phyloP scores from a whole-genome alignment of 1,139 yeast species.

The Candida anutae region DNA sequence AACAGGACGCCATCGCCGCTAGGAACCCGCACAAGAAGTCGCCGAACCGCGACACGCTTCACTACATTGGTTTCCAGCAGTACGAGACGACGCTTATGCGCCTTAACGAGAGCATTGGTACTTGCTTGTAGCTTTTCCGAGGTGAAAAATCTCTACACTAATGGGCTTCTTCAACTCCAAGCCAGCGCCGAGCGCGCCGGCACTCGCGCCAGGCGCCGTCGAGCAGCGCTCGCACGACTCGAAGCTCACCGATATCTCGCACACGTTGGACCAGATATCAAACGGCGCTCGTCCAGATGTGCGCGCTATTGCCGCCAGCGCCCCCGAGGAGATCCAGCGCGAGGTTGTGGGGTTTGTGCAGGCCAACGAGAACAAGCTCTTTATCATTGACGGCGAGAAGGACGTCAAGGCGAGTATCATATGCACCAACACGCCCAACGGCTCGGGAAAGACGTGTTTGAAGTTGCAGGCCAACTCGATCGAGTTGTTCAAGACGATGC shows the following conservation, averaged over 20 bases:
- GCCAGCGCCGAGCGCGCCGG: no score
- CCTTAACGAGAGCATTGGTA: slow-evolving; percentile 22
- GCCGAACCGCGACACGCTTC: slow-evolving; percentile 8
- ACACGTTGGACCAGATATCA: slow-evolving; percentile 29
- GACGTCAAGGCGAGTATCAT: slow-evolving; percentile 32
- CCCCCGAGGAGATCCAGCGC: slow-evolving; percentile 3
- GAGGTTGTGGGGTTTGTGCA: slow-evolving; percentile 15
- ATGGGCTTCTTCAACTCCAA: slow-evolving; percentile 26
- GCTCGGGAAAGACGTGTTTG: slow-evolving; percentile 41
- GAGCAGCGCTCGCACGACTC: slow-evolving; percentile 29
- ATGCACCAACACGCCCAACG: slow-evolving; percentile 28
- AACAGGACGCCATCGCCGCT: slow-evolving; percentile 3
- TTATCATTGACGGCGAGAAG: slow-evolving; percentile 39
- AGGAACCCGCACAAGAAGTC: slow-evolving; percentile 1
- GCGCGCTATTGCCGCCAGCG: slow-evolving; percentile 7
- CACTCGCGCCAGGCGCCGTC: slow-evolving; percentile 7
- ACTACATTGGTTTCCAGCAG: slow-evolving; percentile 18
- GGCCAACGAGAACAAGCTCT: slow-evolving; percentile 25
- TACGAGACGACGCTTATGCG: slow-evolving; percentile 25
- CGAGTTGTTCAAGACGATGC: slow-evolving; percentile 40
- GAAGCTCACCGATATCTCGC: slow-evolving; percentile 20
- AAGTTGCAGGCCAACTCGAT: slow-evolving; percentile 31
- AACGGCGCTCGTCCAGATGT: slow-evolving; percentile 9
- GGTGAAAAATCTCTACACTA: slow-evolving; percentile 1
- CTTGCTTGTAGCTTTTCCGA: slow-evolving; percentile 1